Percentiles rank a stretch among this genome's conserved stretches.
Conservation (phyloP, 1,284 basidiomycete genomes). For the Neotropicomus parvogracilis region DNA sequence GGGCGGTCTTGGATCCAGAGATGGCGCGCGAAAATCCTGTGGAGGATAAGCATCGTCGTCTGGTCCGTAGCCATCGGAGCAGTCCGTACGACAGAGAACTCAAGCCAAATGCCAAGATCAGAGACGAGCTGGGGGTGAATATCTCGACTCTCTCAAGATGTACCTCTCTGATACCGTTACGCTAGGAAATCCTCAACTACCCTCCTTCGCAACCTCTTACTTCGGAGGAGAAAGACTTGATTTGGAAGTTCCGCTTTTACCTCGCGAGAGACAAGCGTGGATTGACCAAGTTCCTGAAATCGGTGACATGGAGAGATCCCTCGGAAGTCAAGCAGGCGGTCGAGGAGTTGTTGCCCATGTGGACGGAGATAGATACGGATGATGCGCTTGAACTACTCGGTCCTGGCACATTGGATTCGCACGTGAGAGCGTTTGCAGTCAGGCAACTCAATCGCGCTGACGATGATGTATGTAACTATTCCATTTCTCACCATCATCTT, state of each 20-base stretch:
- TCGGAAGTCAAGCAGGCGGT: constrained; percentile 98
- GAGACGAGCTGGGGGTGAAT: constrained; percentile 87
- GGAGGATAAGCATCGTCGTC: constrained; percentile 93
- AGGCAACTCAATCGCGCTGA: constrained; percentile 87
- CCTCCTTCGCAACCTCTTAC: constrained; percentile 86
- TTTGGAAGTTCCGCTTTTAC: constrained; percentile 99
- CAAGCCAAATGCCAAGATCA: constrained; percentile 92
- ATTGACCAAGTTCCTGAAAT: constrained; percentile 96
- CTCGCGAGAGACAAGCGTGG: constrained; percentile 86
- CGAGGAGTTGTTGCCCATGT: constrained; percentile 91
- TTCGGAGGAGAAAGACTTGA: constrained; percentile 90
- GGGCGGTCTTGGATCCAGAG: constrained; percentile 93
- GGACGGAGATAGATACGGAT: constrained; percentile 96
- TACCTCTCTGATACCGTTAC: neutral
- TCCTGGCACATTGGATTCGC: constrained; percentile 84
- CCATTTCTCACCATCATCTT: neutral
- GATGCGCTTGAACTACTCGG: constrained; percentile 95
- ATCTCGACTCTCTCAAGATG: neutral
- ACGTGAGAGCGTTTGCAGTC: constrained; percentile 93
- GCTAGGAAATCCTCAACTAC: constrained; percentile 84
- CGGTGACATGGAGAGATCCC: constrained; percentile 95
- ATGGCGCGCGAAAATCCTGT: constrained; percentile 89
- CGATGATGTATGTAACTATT: constrained; percentile 84
- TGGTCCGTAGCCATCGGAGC: constrained; percentile 92
- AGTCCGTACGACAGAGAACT: constrained; percentile 94